A percentile compares a stretch with the other conserved stretches of the same genome.
Conservation (phyloP, 2,329 filamentous ascomycete genomes). For the Chaetomium sp. region DNA sequence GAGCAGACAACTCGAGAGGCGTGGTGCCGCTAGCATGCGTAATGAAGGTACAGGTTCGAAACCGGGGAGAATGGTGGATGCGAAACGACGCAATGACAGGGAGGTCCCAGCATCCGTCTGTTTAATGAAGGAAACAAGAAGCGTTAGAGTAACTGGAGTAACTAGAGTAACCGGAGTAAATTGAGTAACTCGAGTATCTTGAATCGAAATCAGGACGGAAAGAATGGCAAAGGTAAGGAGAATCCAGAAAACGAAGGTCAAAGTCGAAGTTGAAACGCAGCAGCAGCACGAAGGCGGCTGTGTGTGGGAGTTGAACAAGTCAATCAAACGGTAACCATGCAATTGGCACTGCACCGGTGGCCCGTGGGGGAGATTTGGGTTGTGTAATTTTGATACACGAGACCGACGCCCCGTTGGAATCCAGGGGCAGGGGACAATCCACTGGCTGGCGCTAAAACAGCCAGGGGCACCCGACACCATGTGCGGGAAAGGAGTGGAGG, state of each 20-base stretch:
- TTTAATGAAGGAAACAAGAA: not conserved
- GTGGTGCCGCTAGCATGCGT: not conserved
- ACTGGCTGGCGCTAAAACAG: constrained; percentile 7
- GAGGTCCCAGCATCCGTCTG: constrained; percentile 5
- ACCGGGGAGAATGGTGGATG: not conserved
- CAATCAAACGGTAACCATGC: constrained; percentile 18
- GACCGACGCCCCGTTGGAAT: constrained; percentile 8
- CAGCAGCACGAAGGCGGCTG: constrained; percentile 4
- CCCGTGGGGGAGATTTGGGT: constrained; percentile 13
- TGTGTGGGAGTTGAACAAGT: constrained; percentile 7
- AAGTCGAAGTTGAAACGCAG: constrained; percentile 8
- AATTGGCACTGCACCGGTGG: not conserved
- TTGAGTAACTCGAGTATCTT: not conserved
- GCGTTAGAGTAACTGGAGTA: not conserved
- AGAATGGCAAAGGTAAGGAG: not conserved
- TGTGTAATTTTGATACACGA: constrained; percentile 21
- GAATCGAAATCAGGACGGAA: constrained; percentile 1
- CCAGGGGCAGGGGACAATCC: constrained; percentile 11
- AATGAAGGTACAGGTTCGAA: constrained; percentile 4
- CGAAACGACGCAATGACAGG: constrained; percentile 10
- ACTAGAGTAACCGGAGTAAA: not conserved
- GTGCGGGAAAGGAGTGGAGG: not conserved
- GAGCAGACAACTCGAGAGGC: not conserved
- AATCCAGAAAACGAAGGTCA: constrained; percentile 12
- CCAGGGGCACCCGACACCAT: not conserved